A percentile compares a stretch with the other conserved stretches of the same genome.
phyloP scores from a whole-genome alignment of 208 protist genomes.

The Angomonas deanei region DNA sequence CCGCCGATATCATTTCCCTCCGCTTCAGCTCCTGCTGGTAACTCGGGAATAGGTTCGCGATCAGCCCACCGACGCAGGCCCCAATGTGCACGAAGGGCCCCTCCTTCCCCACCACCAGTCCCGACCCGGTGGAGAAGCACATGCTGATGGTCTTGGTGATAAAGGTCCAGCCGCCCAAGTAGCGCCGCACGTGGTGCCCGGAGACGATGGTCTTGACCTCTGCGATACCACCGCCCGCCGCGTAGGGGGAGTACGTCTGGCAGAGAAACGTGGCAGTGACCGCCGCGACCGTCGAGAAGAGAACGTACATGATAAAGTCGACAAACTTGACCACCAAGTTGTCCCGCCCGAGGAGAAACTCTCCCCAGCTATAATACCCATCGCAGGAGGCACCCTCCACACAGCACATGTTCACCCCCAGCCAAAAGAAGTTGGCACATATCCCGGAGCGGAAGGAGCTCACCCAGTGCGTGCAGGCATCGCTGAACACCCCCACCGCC shows the following conservation, averaged over 20 bases:
- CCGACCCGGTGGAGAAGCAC: conserved; percentile 69
- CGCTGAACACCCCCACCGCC: conserved; percentile 52
- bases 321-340: conserved; percentile 29
- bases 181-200: conserved; percentile 55
- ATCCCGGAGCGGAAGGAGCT: conserved; percentile 45
- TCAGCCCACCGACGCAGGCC: conserved; percentile 61
- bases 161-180: conserved; percentile 72
- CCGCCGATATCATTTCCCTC: conserved; percentile 64
- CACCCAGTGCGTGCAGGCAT: conserved; percentile 62
- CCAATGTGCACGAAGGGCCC: conserved; percentile 89
- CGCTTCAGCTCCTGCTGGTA: conserved; percentile 54
- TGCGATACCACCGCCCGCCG: conserved; percentile 75
- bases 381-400: conserved; percentile 28
- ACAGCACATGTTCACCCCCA: conserved; percentile 44
- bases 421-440: conserved; percentile 63
- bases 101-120: conserved; percentile 80
- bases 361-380: conserved; percentile 56
- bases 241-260: conserved; percentile 67
- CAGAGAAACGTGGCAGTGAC: conserved; percentile 48
- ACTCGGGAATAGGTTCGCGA: conserved; percentile 50
- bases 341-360: conserved; percentile 51
- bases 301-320: conserved; percentile 51
- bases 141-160: conserved; percentile 71
- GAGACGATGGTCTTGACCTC: conserved; percentile 89
- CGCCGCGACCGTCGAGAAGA: conserved; percentile 33